Percentiles rank a stretch among this genome's conserved stretches.
Evolutionary conservation across 805 yeast species (phyloP).

Genomic region (Saccharomycopsis capsularis): DNA sequence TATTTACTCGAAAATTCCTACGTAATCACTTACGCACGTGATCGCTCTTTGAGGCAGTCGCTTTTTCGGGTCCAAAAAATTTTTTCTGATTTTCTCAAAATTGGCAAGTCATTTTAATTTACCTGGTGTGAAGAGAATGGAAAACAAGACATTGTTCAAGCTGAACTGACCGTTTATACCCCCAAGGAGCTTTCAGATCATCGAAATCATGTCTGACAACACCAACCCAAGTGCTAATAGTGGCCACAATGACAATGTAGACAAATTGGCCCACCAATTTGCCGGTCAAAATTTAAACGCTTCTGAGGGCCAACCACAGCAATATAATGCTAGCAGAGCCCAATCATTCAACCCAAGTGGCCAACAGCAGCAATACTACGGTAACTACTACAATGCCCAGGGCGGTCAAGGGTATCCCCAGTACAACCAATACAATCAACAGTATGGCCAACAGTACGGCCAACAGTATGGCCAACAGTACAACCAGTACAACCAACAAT

Average conservation of each 20-base stretch:
- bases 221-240: slow-evolving; percentile 3
- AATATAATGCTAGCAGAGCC: slow-evolving; percentile 11
- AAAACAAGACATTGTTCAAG: too few species aligned
- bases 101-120: too few species aligned
- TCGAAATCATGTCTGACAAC: too few species aligned
- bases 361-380: slow-evolving; percentile 6
- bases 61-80: too few species aligned
- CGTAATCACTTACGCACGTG: too few species aligned
- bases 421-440: background rate
- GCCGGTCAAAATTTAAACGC: slow-evolving; percentile 15
- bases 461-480: slow-evolving; percentile 3
- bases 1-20: too few species aligned
- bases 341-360: slow-evolving; percentile 14
- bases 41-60: too few species aligned
- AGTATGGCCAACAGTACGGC: slow-evolving; percentile 1
- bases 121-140: too few species aligned
- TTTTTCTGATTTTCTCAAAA: too few species aligned
- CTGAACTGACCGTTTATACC: too few species aligned
- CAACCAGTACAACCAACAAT: slow-evolving; percentile 7
- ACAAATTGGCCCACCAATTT: slow-evolving; percentile 20
- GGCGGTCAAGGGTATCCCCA: background rate
- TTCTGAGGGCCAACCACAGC: slow-evolving; percentile 5
- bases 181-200: too few species aligned
- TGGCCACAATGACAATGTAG: slow-evolving; percentile 27
- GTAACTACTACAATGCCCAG: slow-evolving; percentile 1